A percentile compares a stretch with the other conserved stretches of the same genome.
Conservation (phyloP, 306 rosid genomes). For the Cicer chorassanicum region DNA sequence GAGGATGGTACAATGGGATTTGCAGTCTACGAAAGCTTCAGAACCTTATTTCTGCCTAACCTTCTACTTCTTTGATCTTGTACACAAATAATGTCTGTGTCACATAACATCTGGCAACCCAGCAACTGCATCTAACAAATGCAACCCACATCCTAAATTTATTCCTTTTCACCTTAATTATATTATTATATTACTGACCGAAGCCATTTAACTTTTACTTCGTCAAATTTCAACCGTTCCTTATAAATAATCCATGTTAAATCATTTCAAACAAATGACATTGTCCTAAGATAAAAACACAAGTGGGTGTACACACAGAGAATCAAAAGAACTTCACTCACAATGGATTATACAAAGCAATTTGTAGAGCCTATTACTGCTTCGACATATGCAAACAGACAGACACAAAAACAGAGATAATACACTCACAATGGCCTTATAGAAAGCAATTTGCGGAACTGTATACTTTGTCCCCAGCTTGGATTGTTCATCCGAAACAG, state of each 20-base stretch:
- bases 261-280: slow-evolving; percentile 31
- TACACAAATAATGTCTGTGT: background rate
- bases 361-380: slow-evolving; percentile 13
- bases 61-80: background rate
- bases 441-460: slow-evolving; percentile 88
- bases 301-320: background rate
- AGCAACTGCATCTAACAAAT: background rate
- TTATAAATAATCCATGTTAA: background rate
- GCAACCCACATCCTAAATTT: slow-evolving; percentile 15
- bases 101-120: slow-evolving; percentile 13
- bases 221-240: slow-evolving; percentile 14
- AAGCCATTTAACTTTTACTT: slow-evolving; percentile 1
- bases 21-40: background rate
- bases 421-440: slow-evolving; percentile 83
- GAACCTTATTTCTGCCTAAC: background rate
- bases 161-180: background rate
- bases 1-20: too few relatives aligned
- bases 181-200: slow-evolving; percentile 8
- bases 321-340: background rate
- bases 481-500: slow-evolving; percentile 84
- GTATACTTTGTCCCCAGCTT: slow-evolving; percentile 84
- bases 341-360: background rate
- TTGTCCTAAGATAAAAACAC: background rate
- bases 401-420: slow-evolving; percentile 32
- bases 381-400: background rate